phyloP scores from a whole-genome alignment of 83 land plant species.

The Diphasiastrum complanatum region DNA sequence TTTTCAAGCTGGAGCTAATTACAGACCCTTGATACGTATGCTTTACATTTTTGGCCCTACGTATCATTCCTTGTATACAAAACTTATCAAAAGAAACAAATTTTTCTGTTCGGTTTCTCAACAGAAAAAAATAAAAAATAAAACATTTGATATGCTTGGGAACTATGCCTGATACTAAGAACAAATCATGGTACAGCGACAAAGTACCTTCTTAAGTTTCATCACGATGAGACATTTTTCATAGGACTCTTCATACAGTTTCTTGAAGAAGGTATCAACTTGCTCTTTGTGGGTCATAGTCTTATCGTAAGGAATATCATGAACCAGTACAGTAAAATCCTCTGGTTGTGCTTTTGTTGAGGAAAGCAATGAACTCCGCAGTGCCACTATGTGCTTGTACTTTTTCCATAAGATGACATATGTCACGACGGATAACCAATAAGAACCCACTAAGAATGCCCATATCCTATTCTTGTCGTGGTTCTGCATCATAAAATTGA shows the following conservation, averaged over 20 bases:
- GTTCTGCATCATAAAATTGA: conserved; percentile 1
- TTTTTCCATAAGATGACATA: conserved; percentile 62
- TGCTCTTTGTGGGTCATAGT: conserved; percentile 55
- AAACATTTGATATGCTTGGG: not conserved
- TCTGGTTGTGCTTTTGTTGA: conserved; percentile 47
- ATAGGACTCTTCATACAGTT: conserved; percentile 66
- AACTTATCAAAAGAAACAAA: too few species aligned
- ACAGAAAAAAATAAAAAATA: too few species aligned
- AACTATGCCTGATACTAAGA: not conserved
- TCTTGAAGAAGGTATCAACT: conserved; percentile 63
- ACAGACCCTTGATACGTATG: too few species aligned
- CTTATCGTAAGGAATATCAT: conserved; percentile 60
- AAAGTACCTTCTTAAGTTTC: conserved; percentile 48
- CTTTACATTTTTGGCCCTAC: too few species aligned
- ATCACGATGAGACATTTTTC: conserved; percentile 63
- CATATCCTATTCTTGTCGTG: conserved; percentile 44
- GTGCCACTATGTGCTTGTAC: conserved; percentile 55
- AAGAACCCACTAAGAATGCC: conserved; percentile 53
- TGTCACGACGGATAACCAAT: conserved; percentile 59
- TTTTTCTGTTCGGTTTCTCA: too few species aligned
- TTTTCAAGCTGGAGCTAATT: too few species aligned
- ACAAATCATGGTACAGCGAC: not conserved
- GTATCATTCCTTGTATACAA: too few species aligned
- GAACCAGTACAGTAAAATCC: conserved; percentile 57
- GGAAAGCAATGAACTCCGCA: conserved; percentile 52